Conservation (phyloP, 179 eudicot genomes). For the Heliamphora pulchella region DNA sequence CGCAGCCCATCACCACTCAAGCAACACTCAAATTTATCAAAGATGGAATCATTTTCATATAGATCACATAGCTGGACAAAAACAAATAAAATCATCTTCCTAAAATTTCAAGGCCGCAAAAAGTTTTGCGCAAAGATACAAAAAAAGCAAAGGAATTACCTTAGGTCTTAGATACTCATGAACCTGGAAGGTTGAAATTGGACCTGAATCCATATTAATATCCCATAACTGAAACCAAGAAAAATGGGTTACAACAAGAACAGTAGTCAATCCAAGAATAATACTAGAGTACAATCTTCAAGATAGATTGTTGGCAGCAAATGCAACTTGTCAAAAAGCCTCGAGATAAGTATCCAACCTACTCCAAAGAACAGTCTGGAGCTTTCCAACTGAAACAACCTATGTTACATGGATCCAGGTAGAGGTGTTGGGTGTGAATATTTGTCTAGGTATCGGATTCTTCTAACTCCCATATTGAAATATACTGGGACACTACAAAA, state of each 20-base stretch:
- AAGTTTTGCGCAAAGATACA: neutral
- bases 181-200: conserved; percentile 57
- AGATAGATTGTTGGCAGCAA: no score
- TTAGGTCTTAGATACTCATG: conserved; percentile 59
- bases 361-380: no score
- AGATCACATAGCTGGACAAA: conserved; percentile 52
- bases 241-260: conserved; percentile 3
- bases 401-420: no score
- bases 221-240: conserved; percentile 53
- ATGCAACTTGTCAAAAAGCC: no score
- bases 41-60: conserved; percentile 61
- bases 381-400: no score
- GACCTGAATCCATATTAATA: conserved; percentile 65
- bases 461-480: no score
- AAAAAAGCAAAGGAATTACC: conserved; percentile 26
- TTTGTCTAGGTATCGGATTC: no score
- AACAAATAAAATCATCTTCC: neutral
- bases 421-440: no score
- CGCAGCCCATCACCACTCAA: conserved; percentile 59
- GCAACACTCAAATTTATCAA: conserved; percentile 69
- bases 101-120: neutral
- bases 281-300: neutral
- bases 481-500: no score
- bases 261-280: neutral
- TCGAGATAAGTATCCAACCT: no score